Evolutionary conservation across 2,329 filamentous ascomycete genomes (phyloP).

Genomic region (Hypoxylon sp.): DNA sequence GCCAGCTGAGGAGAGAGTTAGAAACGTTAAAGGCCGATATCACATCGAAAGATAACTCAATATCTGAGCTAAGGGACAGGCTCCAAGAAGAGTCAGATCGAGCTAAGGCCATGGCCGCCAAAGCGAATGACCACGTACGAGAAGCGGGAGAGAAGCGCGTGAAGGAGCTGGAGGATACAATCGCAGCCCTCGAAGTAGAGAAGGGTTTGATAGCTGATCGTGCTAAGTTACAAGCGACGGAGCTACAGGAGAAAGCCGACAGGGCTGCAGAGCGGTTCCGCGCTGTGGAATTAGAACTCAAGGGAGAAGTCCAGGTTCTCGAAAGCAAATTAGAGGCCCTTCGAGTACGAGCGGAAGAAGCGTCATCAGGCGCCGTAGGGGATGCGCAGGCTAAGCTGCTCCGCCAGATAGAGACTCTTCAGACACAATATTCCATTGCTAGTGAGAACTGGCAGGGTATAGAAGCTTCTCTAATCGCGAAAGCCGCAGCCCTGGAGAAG

Average conservation of each 20-base stretch:
- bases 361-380: conserved; percentile 83
- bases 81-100: conserved; percentile 76
- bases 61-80: conserved; percentile 78
- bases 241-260: conserved; percentile 80
- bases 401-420: conserved; percentile 93
- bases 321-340: conserved; percentile 93
- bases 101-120: conserved; percentile 76
- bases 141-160: conserved; percentile 72
- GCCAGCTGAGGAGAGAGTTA: conserved; percentile 58
- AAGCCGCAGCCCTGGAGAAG: conserved; percentile 84
- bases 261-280: conserved; percentile 79
- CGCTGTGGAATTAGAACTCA: conserved; percentile 81
- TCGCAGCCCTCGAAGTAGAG: conserved; percentile 80
- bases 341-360: conserved; percentile 88
- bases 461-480: conserved; percentile 85
- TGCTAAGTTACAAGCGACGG: conserved; percentile 76
- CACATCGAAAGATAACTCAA: conserved; percentile 73
- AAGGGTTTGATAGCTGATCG: conserved; percentile 79
- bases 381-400: conserved; percentile 91
- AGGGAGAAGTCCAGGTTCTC: conserved; percentile 80
- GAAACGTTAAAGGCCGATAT: conserved; percentile 74
- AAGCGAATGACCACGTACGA: conserved; percentile 76
- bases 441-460: conserved; percentile 99
- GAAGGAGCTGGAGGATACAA: conserved; percentile 69
- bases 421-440: conserved; percentile 94